Evolutionary conservation across 495 filamentous ascomycete species (phyloP).

Genomic region (Penicillium antarcticum): DNA sequence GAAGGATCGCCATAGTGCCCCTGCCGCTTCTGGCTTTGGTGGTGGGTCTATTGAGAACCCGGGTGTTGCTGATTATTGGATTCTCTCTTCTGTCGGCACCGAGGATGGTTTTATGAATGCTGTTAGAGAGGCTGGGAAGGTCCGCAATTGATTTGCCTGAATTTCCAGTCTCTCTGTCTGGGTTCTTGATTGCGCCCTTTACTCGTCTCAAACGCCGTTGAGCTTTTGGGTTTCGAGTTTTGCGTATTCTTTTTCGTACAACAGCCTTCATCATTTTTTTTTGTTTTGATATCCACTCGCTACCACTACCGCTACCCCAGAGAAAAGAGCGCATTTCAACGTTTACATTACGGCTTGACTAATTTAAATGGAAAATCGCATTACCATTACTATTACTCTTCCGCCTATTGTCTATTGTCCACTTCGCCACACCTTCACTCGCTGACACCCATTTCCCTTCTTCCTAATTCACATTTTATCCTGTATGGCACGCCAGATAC

Average conservation of each 20-base stretch:
- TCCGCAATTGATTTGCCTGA: constrained; percentile 23
- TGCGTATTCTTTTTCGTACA: not conserved
- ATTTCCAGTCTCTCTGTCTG: not conserved
- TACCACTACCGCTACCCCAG: not conserved
- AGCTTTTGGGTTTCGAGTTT: too few relatives aligned
- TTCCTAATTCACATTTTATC: too few relatives aligned
- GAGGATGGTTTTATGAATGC: constrained; percentile 68
- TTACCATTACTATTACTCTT: not conserved
- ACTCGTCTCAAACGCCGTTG: too few relatives aligned
- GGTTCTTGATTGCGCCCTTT: not conserved
- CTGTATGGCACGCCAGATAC: too few relatives aligned
- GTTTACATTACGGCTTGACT: constrained; percentile 3
- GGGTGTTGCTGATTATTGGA: constrained; percentile 43
- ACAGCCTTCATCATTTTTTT: not conserved
- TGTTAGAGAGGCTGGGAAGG: constrained; percentile 70
- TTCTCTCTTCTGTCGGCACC: constrained; percentile 43
- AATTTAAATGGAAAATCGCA: constrained; percentile 5
- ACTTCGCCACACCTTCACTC: constrained; percentile 5
- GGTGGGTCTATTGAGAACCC: constrained; percentile 36
- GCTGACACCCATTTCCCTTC: not conserved
- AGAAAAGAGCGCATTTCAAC: not conserved
- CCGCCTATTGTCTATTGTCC: constrained; percentile 10
- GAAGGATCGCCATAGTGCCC: constrained; percentile 42
- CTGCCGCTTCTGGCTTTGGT: constrained; percentile 37
- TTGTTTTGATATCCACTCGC: constrained; percentile 6